Evolutionary conservation across 1,284 basidiomycete genomes (phyloP).

Genomic region (Ceratobasidium papillatum): DNA sequence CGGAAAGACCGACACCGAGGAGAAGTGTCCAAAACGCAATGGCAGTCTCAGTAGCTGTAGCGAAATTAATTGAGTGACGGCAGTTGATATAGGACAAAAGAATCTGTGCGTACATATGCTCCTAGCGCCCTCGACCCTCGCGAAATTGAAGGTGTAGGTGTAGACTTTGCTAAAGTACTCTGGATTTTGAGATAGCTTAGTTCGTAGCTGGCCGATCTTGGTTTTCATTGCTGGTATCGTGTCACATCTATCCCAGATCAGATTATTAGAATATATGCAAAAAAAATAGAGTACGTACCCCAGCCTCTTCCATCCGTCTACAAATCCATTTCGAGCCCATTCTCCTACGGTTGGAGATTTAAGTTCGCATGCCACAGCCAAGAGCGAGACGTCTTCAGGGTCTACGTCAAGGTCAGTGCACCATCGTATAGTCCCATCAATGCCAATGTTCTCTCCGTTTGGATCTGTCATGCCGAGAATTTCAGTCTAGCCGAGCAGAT

Average conservation of each 20-base stretch:
- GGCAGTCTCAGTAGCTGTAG: constrained; percentile 73
- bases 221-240: constrained; percentile 72
- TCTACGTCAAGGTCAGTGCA: constrained; percentile 74
- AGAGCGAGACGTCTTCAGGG: constrained; percentile 78
- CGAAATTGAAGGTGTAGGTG: constrained; percentile 88
- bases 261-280: constrained; percentile 12
- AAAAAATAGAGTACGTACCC: constrained; percentile 57
- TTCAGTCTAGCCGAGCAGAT: neutral
- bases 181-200: constrained; percentile 71
- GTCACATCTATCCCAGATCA: constrained; percentile 66
- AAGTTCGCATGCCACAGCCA: constrained; percentile 79
- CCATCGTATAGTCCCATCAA: constrained; percentile 78
- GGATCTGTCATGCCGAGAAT: constrained; percentile 55
- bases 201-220: constrained; percentile 65
- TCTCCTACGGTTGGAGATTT: constrained; percentile 76
- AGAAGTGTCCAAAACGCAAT: constrained; percentile 87
- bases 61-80: neutral
- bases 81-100: constrained; percentile 43
- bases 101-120: constrained; percentile 43
- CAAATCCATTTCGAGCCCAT: constrained; percentile 80
- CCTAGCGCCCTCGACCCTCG: constrained; percentile 74
- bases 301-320: constrained; percentile 79
- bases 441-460: constrained; percentile 66
- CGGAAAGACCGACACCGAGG: constrained; percentile 78
- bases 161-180: constrained; percentile 89